Base-by-base conservation (phyloP, 2,329 filamentous ascomycete species). In the Thielaviopsis punctulata region DNA sequence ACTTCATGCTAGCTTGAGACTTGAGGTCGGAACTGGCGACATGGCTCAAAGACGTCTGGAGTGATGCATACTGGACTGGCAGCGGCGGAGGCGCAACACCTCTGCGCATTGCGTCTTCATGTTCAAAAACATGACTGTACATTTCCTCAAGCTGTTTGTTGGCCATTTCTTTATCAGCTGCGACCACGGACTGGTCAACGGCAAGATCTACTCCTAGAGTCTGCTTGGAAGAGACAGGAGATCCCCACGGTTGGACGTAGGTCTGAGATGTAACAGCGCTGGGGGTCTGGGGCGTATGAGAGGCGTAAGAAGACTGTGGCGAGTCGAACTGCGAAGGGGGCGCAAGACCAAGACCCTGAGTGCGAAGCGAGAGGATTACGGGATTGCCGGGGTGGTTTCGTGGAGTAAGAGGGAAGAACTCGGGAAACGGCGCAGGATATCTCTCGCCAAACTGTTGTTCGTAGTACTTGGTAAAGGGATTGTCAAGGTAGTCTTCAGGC, bases 41-140 rank as follows among this genome's bases (percentile, higher is more conserved):
- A 15, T 12, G 44, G 25, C 23, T 48, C 49, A 6, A 30, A 18
- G 21, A 49, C n/a, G 13, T 8, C 13, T 22, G 15, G 21, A 21
- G 41, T 18, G 33, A 15, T 6, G 33, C 33, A 15, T 15, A 39
- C 3, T n/a, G n/a, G 10, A 46, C 23, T n/a, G 56, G 54, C 36
- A 57, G 25, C 27, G 55, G 54, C 9, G 56, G 56, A 12, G 50
- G 48, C 19, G 45, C 48, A 8, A 76, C 62, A 27, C 79, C 78
- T 47, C 70, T 71, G 57, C 73, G 69, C 63, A 80, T 82, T 49
- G 77, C 77, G 54, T 76, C 77, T 61, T 95, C 89, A 60, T 94
- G 85, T 64, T 88, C 86, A 80, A 95, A 84, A 57, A 95, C 89
- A 59, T 88, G 84, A 56, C 82, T 87, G 67, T 95, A 96, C 64